These are phyloP conservation scores for Pterulicium gracile DNA, from an alignment of 1,284 basidiomycete species.

Conservation along the genomic window DNA sequence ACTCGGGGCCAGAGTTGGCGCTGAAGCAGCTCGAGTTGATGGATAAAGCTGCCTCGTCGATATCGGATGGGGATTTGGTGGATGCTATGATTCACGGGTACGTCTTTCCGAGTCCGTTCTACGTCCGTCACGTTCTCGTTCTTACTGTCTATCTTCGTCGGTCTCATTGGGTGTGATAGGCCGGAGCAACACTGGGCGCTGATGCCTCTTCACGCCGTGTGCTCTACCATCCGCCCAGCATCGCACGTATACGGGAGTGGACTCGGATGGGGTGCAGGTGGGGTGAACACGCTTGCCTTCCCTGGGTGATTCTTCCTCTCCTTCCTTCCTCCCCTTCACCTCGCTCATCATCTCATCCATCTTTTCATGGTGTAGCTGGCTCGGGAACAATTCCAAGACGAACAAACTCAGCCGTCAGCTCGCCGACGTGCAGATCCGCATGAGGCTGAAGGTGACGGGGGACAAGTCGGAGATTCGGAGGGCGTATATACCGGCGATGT, in stretches of 20 bases:
- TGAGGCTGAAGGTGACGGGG: constrained; percentile 89
- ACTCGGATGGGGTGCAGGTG: constrained; percentile 44
- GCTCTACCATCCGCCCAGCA: constrained; percentile 81
- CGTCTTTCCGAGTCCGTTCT: constrained; percentile 14
- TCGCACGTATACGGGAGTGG: constrained; percentile 67
- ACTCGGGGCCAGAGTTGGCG: constrained; percentile 52
- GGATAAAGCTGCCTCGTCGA: constrained; percentile 80
- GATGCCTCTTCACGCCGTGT: constrained; percentile 89
- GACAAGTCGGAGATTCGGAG: constrained; percentile 84
- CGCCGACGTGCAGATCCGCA: constrained; percentile 87
- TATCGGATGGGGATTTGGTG: constrained; percentile 94
- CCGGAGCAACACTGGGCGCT: constrained; percentile 94
- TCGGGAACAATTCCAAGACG: constrained; percentile 95
- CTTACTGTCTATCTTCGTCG: too few species aligned
- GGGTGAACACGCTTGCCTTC: constrained; percentile 62
- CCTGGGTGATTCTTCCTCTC: constrained; percentile 52
- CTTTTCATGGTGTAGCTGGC: constrained; percentile 54
- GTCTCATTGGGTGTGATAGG: too few species aligned
- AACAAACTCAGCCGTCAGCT: constrained; percentile 74
- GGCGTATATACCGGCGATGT: constrained; percentile 82
- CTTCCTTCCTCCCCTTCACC: not conserved
- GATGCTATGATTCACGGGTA: constrained; percentile 91
- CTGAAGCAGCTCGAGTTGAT: constrained; percentile 76
- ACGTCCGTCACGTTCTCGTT: not conserved
- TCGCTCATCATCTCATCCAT: constrained; percentile 2